phyloP scores from a whole-genome alignment of 371 early-diverging fungal genomes.

The Choanephora cucurbitarum region DNA sequence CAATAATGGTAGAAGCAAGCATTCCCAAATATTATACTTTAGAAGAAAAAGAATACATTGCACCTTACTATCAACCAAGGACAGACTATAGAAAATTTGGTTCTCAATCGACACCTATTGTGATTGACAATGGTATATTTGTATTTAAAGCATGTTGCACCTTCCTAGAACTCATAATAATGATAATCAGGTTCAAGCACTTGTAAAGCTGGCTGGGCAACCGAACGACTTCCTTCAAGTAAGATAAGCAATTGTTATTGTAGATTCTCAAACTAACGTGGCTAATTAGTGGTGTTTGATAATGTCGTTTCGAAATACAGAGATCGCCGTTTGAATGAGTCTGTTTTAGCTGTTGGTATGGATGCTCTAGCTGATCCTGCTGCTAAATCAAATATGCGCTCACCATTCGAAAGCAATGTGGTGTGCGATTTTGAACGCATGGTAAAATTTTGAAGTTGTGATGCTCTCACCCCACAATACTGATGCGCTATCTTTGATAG shows the following conservation, averaged over 20 bases:
- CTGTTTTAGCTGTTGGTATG: conserved; percentile 72
- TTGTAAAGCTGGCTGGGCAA: conserved; percentile 86
- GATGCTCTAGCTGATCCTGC: conserved; percentile 72
- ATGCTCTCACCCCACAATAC: too few species aligned
- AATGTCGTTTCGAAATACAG: conserved; percentile 80
- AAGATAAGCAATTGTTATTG: conserved; percentile 17
- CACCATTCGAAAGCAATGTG: conserved; percentile 76
- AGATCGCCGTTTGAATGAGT: conserved; percentile 68
- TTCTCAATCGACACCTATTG: conserved; percentile 47
- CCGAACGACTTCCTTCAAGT: conserved; percentile 64
- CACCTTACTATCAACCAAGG: conserved; percentile 23
- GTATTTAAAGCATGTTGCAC: too few species aligned
- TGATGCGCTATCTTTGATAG: too few species aligned
- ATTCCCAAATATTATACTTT: conserved; percentile 30
- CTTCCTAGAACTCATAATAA: neutral
- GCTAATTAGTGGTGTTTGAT: conserved; percentile 71
- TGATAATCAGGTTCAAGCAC: conserved; percentile 63
- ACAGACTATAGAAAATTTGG: conserved; percentile 24
- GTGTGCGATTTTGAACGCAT: conserved; percentile 73
- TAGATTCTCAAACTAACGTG: neutral
- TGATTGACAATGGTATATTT: conserved; percentile 69
- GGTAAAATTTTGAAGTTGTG: too few species aligned
- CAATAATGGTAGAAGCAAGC: conserved; percentile 36
- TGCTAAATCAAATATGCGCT: conserved; percentile 66
- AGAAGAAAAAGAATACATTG: conserved; percentile 32